Evolutionary conservation across 2,329 filamentous ascomycete species (phyloP).

Genomic region (Xylariaceae sp.): DNA sequence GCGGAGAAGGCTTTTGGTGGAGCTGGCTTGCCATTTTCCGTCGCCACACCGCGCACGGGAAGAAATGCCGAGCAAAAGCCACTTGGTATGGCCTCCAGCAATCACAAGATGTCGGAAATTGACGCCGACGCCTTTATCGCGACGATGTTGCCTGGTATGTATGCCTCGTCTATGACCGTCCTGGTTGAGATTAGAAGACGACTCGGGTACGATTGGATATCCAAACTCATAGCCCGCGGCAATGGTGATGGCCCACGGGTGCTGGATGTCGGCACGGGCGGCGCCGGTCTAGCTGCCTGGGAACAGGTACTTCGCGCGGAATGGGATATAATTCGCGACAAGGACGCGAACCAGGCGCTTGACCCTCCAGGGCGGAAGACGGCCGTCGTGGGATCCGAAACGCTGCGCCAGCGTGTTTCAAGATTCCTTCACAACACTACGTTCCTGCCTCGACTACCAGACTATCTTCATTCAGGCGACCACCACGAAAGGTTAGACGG

Average conservation of each 20-base stretch:
- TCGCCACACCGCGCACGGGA: slow-evolving; percentile 58
- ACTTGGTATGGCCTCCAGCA: slow-evolving; percentile 58
- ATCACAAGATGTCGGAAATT: slow-evolving; percentile 65
- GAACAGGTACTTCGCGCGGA: slow-evolving; percentile 74
- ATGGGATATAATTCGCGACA: slow-evolving; percentile 63
- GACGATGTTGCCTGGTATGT: slow-evolving; percentile 63
- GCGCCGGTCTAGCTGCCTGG: slow-evolving; percentile 69
- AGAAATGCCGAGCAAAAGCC: slow-evolving; percentile 56
- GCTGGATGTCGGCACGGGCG: slow-evolving; percentile 69
- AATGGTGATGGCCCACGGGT: slow-evolving; percentile 55
- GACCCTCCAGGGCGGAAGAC: slow-evolving; percentile 66
- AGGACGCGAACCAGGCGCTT: slow-evolving; percentile 32
- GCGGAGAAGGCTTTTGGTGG: slow-evolving; percentile 76
- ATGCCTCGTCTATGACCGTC: slow-evolving; percentile 60
- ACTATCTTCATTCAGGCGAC: slow-evolving; percentile 65
- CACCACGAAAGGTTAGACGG: slow-evolving; percentile 56
- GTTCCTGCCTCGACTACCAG: slow-evolving; percentile 85
- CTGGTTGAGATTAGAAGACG: slow-evolving; percentile 70
- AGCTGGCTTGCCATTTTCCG: slow-evolving; percentile 66
- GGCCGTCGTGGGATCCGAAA: slow-evolving; percentile 70
- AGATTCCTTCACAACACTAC: slow-evolving; percentile 79
- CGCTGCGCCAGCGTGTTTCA: slow-evolving; percentile 69
- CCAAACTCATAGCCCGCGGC: slow-evolving; percentile 54
- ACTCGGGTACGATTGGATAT: slow-evolving; percentile 65
- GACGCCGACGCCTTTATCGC: slow-evolving; percentile 69